Evolutionary conservation across 371 early-diverging fungal species (phyloP).

Genomic region (Smittium culicis): DNA sequence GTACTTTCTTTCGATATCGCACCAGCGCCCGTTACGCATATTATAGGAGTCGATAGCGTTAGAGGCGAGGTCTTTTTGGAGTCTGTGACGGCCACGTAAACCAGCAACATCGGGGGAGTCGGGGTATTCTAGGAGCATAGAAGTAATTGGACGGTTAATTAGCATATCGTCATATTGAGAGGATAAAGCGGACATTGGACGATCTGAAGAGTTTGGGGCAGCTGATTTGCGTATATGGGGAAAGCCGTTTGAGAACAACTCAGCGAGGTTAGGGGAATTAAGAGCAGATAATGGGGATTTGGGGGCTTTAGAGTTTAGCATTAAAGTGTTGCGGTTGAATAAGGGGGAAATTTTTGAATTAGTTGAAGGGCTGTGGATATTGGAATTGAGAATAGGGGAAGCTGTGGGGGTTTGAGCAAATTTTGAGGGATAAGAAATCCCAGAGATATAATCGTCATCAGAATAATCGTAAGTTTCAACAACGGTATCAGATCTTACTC

Average conservation of each 20-base stretch:
- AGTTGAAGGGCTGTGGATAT: neutral
- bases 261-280: neutral
- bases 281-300: neutral
- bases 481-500: neutral
- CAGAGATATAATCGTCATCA: neutral
- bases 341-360: neutral
- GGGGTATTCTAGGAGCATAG: constrained; percentile 25
- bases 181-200: neutral
- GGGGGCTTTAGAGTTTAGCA: neutral
- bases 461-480: neutral
- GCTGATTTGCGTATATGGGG: neutral
- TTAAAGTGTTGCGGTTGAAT: neutral
- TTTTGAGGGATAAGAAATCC: neutral
- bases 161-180: neutral
- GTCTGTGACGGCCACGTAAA: constrained; percentile 27
- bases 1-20: constrained; percentile 87
- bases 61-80: constrained; percentile 22
- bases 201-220: neutral
- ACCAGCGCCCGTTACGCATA: constrained; percentile 55
- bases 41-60: constrained; percentile 5
- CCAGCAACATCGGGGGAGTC: constrained; percentile 32
- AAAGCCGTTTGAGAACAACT: neutral
- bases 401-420: neutral
- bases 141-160: constrained; percentile 17
- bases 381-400: neutral